These are phyloP conservation scores for Penicillium cinerascens DNA, from an alignment of 495 filamentous ascomycete species.

Conservation along the genomic window DNA sequence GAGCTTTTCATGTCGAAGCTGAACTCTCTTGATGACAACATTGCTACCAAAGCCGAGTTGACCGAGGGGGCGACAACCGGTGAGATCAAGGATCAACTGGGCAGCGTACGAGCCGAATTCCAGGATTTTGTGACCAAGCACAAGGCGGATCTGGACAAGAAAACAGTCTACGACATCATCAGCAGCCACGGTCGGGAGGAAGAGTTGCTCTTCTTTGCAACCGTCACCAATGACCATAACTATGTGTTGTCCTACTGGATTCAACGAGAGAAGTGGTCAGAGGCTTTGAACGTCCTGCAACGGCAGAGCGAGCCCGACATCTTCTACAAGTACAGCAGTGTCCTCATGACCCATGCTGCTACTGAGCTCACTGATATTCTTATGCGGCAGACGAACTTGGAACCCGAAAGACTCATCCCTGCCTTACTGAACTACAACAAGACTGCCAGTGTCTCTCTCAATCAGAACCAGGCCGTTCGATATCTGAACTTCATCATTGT, in stretches of 20 bases:
- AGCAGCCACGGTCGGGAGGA: constrained; percentile 92
- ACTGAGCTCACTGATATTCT: constrained; percentile 85
- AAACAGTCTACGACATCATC: constrained; percentile 93
- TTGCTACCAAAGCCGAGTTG: constrained; percentile 84
- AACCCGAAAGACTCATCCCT: constrained; percentile 83
- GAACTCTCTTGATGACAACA: constrained; percentile 89
- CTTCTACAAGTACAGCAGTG: constrained; percentile 92
- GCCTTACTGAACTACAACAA: constrained; percentile 91
- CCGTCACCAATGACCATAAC: constrained; percentile 82
- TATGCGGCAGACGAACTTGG: constrained; percentile 87
- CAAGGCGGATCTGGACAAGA: constrained; percentile 80
- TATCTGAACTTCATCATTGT: constrained; percentile 94
- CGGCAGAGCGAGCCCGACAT: constrained; percentile 86
- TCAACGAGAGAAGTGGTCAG: constrained; percentile 90
- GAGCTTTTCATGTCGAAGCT: constrained; percentile 97
- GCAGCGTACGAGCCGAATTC: constrained; percentile 67
- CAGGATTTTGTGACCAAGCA: constrained; percentile 82
- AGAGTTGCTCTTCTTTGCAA: constrained; percentile 87
- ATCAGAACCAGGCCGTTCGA: constrained; percentile 87
- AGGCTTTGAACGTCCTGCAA: constrained; percentile 82
- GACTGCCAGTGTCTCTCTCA: constrained; percentile 46
- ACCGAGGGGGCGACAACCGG: constrained; percentile 63
- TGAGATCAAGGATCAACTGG: constrained; percentile 70
- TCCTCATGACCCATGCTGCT: constrained; percentile 87
- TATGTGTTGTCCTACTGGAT: constrained; percentile 97